phyloP scores from a whole-genome alignment of 2,329 filamentous ascomycete genomes.

The Monosporascus ibericus region DNA sequence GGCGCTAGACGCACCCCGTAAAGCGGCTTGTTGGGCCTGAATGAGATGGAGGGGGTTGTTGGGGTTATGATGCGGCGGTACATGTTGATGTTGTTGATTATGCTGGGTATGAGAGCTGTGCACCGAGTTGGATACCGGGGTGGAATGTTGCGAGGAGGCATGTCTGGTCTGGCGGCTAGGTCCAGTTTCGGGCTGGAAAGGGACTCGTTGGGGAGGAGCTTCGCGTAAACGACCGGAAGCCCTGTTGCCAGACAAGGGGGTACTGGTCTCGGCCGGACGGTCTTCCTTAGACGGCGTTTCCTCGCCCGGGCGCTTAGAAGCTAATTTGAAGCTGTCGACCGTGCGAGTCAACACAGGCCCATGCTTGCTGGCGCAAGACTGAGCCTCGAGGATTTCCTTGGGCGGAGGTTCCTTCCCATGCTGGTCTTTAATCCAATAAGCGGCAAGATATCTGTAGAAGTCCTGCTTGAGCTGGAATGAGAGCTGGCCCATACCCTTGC shows the following conservation, averaged over 20 bases:
- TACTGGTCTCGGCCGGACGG: constrained; percentile 44
- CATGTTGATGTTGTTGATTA: constrained; percentile 16
- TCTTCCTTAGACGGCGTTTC: constrained; percentile 56
- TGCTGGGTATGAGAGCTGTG: constrained; percentile 16
- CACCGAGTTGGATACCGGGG: constrained; percentile 18
- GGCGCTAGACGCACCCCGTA: constrained; percentile 30
- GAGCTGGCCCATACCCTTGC: constrained; percentile 58
- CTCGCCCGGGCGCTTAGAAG: constrained; percentile 50
- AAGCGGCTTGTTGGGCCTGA: constrained; percentile 24
- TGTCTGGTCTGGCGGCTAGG: constrained; percentile 59
- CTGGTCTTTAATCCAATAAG: constrained; percentile 76
- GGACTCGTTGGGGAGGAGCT: constrained; percentile 76
- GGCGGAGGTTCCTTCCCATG: constrained; percentile 78
- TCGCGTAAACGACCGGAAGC: constrained; percentile 65
- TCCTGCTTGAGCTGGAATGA: constrained; percentile 81
- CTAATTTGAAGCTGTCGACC: constrained; percentile 63
- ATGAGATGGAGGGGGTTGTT: constrained; percentile 25
- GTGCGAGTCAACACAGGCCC: constrained; percentile 74
- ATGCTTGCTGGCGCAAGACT: constrained; percentile 72
- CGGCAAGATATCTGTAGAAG: constrained; percentile 84
- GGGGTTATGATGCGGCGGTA: constrained; percentile 21
- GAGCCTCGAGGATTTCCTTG: constrained; percentile 78
- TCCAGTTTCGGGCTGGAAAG: constrained; percentile 76
- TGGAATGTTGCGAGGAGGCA: constrained; percentile 37
- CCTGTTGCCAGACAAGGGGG: constrained; percentile 45